Conservation (phyloP, 306 rosid genomes). For the Luffa acutangula region DNA sequence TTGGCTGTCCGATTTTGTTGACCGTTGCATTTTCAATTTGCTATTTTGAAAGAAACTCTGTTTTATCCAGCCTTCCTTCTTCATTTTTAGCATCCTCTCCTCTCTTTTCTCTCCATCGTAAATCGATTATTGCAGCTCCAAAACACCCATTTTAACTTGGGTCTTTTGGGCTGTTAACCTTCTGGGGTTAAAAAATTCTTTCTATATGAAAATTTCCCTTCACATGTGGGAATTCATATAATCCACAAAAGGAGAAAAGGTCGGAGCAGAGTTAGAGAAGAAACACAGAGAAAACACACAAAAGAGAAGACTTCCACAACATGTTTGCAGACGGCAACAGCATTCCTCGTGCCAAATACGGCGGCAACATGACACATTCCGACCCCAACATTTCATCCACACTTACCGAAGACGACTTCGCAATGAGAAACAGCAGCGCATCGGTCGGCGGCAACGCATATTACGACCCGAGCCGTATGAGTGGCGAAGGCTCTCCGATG, state of each 20-base stretch:
- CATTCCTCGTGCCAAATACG: slow-evolving; percentile 12
- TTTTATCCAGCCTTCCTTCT: background rate
- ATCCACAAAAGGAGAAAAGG: background rate
- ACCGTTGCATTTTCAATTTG: background rate
- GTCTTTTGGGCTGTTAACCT: background rate
- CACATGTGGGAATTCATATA: background rate
- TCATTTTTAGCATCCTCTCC: background rate
- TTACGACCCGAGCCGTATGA: slow-evolving; percentile 12
- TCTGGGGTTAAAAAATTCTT: background rate
- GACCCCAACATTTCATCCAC: slow-evolving; percentile 14
- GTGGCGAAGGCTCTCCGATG: slow-evolving; percentile 68
- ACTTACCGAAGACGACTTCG: background rate
- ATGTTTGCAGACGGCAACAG: slow-evolving; percentile 9
- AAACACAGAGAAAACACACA: background rate
- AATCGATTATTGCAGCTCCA: background rate
- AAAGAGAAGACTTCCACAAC: background rate
- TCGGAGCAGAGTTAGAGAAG: background rate
- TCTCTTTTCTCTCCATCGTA: background rate
- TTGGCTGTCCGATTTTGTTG: background rate
- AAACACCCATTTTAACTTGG: slow-evolving; percentile 1
- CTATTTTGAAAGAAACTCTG: background rate
- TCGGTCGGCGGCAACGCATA: background rate
- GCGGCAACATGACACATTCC: slow-evolving; percentile 9
- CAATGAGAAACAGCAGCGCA: slow-evolving; percentile 12
- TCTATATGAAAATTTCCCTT: background rate